A percentile compares a stretch with the other conserved stretches of the same genome.
These are phyloP conservation scores for Cercophora newfieldiana DNA, from an alignment of 495 filamentous ascomycete species.

Conservation along the genomic window DNA sequence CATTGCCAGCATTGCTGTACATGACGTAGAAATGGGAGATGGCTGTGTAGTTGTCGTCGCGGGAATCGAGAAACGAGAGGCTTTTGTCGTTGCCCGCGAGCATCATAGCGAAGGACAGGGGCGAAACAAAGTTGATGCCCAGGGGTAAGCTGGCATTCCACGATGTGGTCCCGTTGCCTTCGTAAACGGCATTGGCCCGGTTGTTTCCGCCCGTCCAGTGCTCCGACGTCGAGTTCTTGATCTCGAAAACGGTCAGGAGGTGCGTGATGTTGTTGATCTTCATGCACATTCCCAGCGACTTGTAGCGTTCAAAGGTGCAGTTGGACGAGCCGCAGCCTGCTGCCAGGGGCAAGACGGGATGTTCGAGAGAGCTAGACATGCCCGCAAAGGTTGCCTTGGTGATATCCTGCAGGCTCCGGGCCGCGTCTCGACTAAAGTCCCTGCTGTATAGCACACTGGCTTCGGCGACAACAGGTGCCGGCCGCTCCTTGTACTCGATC, in stretches of 20 bases:
- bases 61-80: background rate
- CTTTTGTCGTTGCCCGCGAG: background rate
- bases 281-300: constrained; percentile 8
- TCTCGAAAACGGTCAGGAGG: background rate
- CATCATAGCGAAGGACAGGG: background rate
- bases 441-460: background rate
- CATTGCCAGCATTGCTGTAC: constrained; percentile 16
- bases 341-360: background rate
- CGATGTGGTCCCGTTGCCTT: background rate
- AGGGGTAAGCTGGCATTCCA: constrained; percentile 12
- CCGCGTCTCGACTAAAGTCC: background rate
- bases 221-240: background rate
- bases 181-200: background rate
- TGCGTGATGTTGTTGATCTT: constrained; percentile 5
- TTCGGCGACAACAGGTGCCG: background rate
- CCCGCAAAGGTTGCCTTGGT: background rate
- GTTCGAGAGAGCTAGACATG: background rate
- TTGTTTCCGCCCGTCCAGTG: background rate
- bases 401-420: background rate
- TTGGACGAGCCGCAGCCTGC: background rate
- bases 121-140: constrained; percentile 9
- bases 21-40: constrained; percentile 8
- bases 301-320: constrained; percentile 7
- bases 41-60: constrained; percentile 2
- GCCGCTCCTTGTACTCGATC: constrained; percentile 8